These are phyloP conservation scores for Amanita fuliginea DNA, from an alignment of 768 basidiomycete species.

Conservation along the genomic window DNA sequence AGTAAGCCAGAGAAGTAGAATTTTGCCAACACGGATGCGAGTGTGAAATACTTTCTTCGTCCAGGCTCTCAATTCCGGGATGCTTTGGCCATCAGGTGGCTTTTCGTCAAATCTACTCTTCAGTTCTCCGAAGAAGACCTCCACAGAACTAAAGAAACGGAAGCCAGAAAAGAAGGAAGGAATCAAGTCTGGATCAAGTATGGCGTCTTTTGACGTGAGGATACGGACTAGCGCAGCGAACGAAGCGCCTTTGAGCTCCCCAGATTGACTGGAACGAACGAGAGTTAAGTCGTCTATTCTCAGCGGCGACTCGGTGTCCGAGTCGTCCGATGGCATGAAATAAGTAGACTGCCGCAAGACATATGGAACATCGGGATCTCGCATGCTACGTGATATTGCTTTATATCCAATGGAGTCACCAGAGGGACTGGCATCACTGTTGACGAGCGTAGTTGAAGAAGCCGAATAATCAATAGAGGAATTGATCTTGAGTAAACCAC, in stretches of 20 bases:
- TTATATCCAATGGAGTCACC: slow-evolving; percentile 8
- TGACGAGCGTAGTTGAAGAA: neutral
- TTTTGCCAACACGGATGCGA: slow-evolving; percentile 46
- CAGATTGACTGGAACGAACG: slow-evolving; percentile 14
- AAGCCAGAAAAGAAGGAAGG: slow-evolving; percentile 62
- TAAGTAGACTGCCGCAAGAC: slow-evolving; percentile 17
- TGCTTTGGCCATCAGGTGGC: slow-evolving; percentile 15
- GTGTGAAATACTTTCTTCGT: slow-evolving; percentile 33
- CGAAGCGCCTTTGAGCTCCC: slow-evolving; percentile 20
- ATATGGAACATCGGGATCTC: slow-evolving; percentile 9
- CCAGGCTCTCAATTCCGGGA: slow-evolving; percentile 24
- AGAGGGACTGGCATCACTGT: slow-evolving; percentile 14
- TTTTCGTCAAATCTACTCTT: slow-evolving; percentile 38
- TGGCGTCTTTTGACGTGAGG: slow-evolving; percentile 29
- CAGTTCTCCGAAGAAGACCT: slow-evolving; percentile 26
- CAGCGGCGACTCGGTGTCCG: too few relatives aligned
- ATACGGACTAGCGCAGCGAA: slow-evolving; percentile 29
- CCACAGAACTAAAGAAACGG: slow-evolving; percentile 51
- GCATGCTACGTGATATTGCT: slow-evolving; percentile 18
- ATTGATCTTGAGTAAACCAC: neutral
- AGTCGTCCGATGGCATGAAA: slow-evolving; percentile 6
- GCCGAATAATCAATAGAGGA: neutral
- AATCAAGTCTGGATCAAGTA: slow-evolving; percentile 30
- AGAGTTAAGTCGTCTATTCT: slow-evolving; percentile 13
- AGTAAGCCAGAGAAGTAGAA: slow-evolving; percentile 64